phyloP scores from a whole-genome alignment of 2,329 filamentous ascomycete species.

The Botryotinia calthae region DNA sequence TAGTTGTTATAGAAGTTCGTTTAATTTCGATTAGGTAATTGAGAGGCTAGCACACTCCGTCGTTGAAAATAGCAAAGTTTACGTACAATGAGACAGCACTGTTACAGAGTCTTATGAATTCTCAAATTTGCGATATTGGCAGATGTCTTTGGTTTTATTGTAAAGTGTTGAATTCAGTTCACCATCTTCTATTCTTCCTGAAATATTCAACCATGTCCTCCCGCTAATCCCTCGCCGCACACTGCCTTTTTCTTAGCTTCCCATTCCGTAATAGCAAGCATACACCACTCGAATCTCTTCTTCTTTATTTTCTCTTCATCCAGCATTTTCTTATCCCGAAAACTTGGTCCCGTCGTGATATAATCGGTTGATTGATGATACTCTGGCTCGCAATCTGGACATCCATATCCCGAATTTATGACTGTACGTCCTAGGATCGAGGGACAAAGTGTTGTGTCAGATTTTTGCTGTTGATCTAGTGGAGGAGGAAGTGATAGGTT shows the following conservation, averaged over 20 bases:
- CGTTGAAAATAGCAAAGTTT: neutral
- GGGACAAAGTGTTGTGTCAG: neutral
- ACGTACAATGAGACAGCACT: neutral
- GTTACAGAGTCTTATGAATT: neutral
- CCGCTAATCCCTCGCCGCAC: no score
- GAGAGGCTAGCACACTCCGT: neutral
- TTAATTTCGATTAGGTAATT: neutral
- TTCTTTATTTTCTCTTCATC: neutral
- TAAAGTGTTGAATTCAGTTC: neutral
- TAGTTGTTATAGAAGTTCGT: neutral
- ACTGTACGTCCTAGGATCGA: neutral
- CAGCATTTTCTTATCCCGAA: neutral
- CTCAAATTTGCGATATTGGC: neutral
- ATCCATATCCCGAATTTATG: conserved; percentile 15
- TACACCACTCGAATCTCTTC: conserved; percentile 11
- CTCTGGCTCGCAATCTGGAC: conserved; percentile 18
- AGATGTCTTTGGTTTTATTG: neutral
- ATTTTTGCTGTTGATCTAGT: neutral
- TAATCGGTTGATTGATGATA: conserved; percentile 5
- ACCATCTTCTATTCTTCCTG: neutral
- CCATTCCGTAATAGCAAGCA: conserved; percentile 16
- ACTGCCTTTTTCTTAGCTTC: neutral
- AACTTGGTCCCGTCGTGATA: neutral
- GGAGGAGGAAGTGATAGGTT: conserved; percentile 13
- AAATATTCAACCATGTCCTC: neutral